Percentiles rank a stretch among this genome's conserved stretches.
Conservation (phyloP, 192 early-diverging fungal genomes). For the Cladochytrium replicatum region DNA sequence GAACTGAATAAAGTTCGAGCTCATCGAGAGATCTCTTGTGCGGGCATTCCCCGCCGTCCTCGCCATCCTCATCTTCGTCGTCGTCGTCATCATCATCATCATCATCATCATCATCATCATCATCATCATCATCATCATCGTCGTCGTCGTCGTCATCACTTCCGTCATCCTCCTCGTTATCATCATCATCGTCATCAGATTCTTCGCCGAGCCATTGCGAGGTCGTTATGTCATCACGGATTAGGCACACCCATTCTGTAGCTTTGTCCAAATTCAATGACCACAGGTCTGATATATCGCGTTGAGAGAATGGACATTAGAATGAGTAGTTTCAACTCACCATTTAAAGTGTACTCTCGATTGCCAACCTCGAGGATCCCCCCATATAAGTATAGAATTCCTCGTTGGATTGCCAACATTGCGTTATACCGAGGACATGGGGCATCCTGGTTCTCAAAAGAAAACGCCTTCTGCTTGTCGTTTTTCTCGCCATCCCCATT, state of each 20-base stretch:
- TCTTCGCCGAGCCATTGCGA: conserved; percentile 27
- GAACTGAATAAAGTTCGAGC: neutral
- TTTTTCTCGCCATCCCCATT: conserved; percentile 16
- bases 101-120: conserved; percentile 19
- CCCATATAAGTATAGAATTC: conserved; percentile 38
- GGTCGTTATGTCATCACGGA: conserved; percentile 12
- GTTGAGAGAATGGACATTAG: neutral
- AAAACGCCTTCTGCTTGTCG: conserved; percentile 14
- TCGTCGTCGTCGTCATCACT: conserved; percentile 28
- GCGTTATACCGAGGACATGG: conserved; percentile 58
- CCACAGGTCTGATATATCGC: conserved; percentile 10
- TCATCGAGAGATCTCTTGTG: conserved; percentile 1
- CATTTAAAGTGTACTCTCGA: conserved; percentile 53
- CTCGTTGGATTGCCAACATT: conserved; percentile 51
- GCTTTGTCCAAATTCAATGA: conserved; percentile 8
- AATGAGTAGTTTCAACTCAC: too few species aligned
- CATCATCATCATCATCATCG: conserved; percentile 15
- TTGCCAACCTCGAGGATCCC: conserved; percentile 51
- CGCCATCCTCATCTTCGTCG: conserved; percentile 1
- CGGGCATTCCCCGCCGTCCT: conserved; percentile 3
- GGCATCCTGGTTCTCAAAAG: conserved; percentile 4
- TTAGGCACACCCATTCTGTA: conserved; percentile 23
- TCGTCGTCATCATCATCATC: too few species aligned
- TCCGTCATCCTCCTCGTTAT: conserved; percentile 17
- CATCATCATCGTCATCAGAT: conserved; percentile 15